These are phyloP conservation scores for Hyphochytrium catenoides DNA, from an alignment of 352 stramenopile species.

Conservation along the genomic window DNA sequence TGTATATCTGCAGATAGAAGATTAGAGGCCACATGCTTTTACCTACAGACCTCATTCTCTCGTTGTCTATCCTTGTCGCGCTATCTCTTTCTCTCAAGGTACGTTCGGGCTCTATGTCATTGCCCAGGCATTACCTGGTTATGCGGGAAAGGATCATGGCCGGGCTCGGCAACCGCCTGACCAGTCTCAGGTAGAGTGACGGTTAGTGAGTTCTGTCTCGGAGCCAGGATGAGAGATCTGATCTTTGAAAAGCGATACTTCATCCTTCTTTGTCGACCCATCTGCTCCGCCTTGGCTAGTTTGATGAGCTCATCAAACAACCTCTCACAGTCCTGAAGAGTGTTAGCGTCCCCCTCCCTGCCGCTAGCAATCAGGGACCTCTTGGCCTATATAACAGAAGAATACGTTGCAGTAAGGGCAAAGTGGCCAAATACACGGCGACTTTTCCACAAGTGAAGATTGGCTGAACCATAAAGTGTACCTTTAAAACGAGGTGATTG, in stretches of 20 bases:
- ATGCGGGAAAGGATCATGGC: constrained; percentile 27
- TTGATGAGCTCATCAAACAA: constrained; percentile 81
- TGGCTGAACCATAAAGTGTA: too few relatives aligned
- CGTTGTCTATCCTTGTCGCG: constrained; percentile 1
- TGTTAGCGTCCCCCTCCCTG: constrained; percentile 32
- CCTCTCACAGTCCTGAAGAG: constrained; percentile 56
- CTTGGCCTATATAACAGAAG: constrained; percentile 17
- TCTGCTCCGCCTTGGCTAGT: constrained; percentile 64
- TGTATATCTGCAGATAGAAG: constrained; percentile 49
- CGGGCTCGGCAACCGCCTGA: constrained; percentile 21
- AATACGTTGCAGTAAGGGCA: constrained; percentile 12
- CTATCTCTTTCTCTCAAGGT: background rate
- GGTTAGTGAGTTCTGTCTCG: constrained; percentile 42
- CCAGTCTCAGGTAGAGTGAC: constrained; percentile 28
- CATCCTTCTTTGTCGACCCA: constrained; percentile 40
- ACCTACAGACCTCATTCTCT: constrained; percentile 2
- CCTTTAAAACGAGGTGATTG: too few relatives aligned
- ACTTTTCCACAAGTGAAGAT: too few relatives aligned
- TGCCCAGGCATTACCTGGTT: constrained; percentile 9
- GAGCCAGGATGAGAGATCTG: constrained; percentile 39
- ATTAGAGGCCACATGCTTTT: constrained; percentile 4
- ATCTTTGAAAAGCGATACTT: constrained; percentile 38
- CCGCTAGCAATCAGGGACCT: constrained; percentile 34
- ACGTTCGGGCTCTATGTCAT: constrained; percentile 6
- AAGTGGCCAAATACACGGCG: constrained; percentile 25